Conservation (phyloP, 2,329 filamentous ascomycete genomes). For the Parafenestella ontariensis region DNA sequence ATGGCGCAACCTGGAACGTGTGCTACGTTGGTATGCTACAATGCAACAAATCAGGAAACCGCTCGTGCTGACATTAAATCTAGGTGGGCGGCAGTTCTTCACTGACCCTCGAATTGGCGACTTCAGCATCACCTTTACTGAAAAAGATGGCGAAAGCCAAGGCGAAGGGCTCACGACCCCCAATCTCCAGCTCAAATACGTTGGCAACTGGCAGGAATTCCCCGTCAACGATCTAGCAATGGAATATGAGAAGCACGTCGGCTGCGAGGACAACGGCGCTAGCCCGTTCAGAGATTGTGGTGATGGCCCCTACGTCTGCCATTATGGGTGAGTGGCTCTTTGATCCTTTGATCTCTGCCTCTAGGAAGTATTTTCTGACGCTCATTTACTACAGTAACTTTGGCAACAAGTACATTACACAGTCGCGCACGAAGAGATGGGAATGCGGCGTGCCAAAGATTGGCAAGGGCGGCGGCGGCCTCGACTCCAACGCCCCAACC, state of each 20-base stretch:
- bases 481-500: conserved; percentile 7
- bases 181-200: conserved; percentile 9
- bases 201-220: conserved; percentile 7
- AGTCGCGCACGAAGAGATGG: conserved; percentile 3
- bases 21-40: conserved; percentile 6
- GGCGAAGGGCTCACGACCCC: conserved; percentile 12
- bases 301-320: conserved; percentile 5
- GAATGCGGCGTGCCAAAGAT: conserved; percentile 13
- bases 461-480: conserved; percentile 2
- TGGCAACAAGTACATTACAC: not conserved
- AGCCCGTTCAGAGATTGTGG: not conserved
- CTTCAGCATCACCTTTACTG: conserved; percentile 15
- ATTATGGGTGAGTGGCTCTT: not conserved
- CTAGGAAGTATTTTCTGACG: too few species aligned
- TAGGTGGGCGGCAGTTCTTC: conserved; percentile 9
- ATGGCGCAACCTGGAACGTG: conserved; percentile 6
- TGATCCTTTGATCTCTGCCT: not conserved
- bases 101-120: conserved; percentile 16
- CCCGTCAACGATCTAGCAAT: conserved; percentile 1
- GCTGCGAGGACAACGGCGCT: not conserved
- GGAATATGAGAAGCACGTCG: not conserved
- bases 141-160: conserved; percentile 4
- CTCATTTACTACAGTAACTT: too few species aligned
- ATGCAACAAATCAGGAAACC: not conserved
- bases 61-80: not conserved